A percentile compares a stretch with the other conserved stretches of the same genome.
phyloP scores from a whole-genome alignment of 2,329 filamentous ascomycete genomes.

The Colletotrichum chlorophyti region DNA sequence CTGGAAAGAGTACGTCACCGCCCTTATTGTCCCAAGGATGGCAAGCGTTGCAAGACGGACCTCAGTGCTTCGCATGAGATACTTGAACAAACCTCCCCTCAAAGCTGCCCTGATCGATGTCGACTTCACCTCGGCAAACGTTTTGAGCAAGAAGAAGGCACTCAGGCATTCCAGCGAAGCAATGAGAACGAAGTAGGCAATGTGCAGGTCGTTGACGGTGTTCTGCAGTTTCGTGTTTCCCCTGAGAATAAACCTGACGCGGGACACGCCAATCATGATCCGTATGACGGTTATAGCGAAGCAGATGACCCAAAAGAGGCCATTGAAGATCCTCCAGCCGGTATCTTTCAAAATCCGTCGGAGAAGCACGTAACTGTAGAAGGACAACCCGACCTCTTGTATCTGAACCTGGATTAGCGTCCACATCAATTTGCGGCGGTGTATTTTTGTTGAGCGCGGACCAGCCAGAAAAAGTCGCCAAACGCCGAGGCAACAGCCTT shows the following conservation, averaged over 20 bases:
- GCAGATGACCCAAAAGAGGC: slow-evolving; percentile 64
- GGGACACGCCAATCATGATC: slow-evolving; percentile 41
- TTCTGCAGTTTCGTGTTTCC: slow-evolving; percentile 33
- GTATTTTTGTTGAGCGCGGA: too few species aligned
- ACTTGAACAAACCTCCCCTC: slow-evolving; percentile 41
- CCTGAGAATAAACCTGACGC: slow-evolving; percentile 39
- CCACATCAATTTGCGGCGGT: background rate
- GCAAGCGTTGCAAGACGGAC: slow-evolving; percentile 46
- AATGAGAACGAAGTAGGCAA: slow-evolving; percentile 49
- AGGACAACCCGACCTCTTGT: slow-evolving; percentile 51
- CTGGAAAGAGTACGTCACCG: slow-evolving; percentile 49
- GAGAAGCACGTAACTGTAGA: slow-evolving; percentile 60
- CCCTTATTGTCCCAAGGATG: slow-evolving; percentile 45
- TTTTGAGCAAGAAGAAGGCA: slow-evolving; percentile 46
- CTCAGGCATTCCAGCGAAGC: slow-evolving; percentile 48
- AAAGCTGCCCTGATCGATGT: slow-evolving; percentile 39
- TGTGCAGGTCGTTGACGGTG: slow-evolving; percentile 45
- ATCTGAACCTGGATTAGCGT: slow-evolving; percentile 35
- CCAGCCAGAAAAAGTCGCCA: slow-evolving; percentile 49
- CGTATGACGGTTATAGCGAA: slow-evolving; percentile 58
- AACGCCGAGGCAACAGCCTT: slow-evolving; percentile 44
- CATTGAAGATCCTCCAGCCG: slow-evolving; percentile 51
- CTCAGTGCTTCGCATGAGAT: slow-evolving; percentile 49
- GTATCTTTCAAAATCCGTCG: slow-evolving; percentile 54
- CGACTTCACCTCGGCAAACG: slow-evolving; percentile 41